Base-by-base conservation (phyloP, 1,139 yeast genomes). In the Hyphopichia khmerensis region DNA sequence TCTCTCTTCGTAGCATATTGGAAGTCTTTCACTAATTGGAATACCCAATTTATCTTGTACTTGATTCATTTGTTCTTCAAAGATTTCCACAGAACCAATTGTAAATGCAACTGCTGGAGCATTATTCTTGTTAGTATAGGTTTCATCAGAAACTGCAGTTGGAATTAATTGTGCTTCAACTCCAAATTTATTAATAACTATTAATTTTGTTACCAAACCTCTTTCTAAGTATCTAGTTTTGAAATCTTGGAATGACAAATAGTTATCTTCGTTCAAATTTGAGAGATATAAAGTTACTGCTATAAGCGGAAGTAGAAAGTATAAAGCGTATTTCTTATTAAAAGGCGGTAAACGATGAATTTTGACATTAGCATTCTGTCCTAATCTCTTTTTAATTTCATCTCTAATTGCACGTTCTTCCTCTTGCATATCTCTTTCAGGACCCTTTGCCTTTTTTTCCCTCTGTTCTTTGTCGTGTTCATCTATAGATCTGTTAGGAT, bases 61-160 rank as follows among this genome's bases (percentile, higher is more conserved):
- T 40, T 77, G 79, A 46, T 84, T 87, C 59, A 95, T 72, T 50
- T 84, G 85, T 45, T 84, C 82, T 66, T 95, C 99, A 64, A 95
- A 93, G n/a, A 84, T 72, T 53, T 90, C 97, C 19, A 91, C 82
- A 0, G 96, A 87, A 5, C 99, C 99, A 56, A 95, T 89, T 36
- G 87, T 82, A 67, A 95, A 95, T 38, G 71, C 72, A 39, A 79
- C 83, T 24, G 73, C 77, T 9, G 77, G 75, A 29, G 54, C 58
- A 10, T 75, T 75, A 33, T 52, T 50, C 32, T 54, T 47, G 11
- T 74, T 65, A 44, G 64, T 66, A 58, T 64, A 53, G 45, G 79
- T 64, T 48, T 67, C 67, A 53, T 68, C 65, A 48, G 74, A 57
- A 51, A 64, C 57, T 43, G 83, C 89, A 16, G 80, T 77, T 13